These are phyloP conservation scores for Neonectria punicea DNA, from an alignment of 2,329 filamentous ascomycete genomes.

Conservation along the genomic window DNA sequence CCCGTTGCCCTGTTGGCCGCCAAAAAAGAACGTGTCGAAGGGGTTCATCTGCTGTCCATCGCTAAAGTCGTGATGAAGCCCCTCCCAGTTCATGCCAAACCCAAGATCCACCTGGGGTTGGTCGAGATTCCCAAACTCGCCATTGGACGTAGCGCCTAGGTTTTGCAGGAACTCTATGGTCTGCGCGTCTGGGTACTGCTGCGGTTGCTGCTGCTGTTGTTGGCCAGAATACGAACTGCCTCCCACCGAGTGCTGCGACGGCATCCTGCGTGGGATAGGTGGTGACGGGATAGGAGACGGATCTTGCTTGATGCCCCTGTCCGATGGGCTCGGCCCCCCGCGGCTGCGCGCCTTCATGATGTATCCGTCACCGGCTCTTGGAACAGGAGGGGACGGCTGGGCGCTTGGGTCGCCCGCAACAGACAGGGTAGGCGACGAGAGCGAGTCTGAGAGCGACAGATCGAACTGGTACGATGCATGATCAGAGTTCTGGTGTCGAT, in stretches of 20 bases:
- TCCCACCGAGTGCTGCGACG: conserved; percentile 47
- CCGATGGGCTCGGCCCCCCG: conserved; percentile 46
- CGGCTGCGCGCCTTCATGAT: conserved; percentile 45
- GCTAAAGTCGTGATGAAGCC: conserved; percentile 70
- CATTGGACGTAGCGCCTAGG: conserved; percentile 49
- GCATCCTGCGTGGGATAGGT: conserved; percentile 50
- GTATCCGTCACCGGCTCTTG: conserved; percentile 47
- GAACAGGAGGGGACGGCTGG: conserved; percentile 53
- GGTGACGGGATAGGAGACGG: conserved; percentile 55
- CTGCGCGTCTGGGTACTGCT: conserved; percentile 60
- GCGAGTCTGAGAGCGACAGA: conserved; percentile 50
- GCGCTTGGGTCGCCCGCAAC: conserved; percentile 47
- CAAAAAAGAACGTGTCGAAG: conserved; percentile 80
- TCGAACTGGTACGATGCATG: conserved; percentile 50
- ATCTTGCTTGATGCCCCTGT: conserved; percentile 44
- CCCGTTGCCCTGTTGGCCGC: conserved; percentile 56
- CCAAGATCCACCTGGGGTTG: conserved; percentile 70
- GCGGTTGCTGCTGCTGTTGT: conserved; percentile 41
- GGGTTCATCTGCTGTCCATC: conserved; percentile 71
- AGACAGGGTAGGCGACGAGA: conserved; percentile 55
- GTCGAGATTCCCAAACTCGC: conserved; percentile 49
- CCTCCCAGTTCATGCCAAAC: conserved; percentile 73
- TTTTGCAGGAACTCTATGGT: conserved; percentile 65
- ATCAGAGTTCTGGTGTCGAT: conserved; percentile 45
- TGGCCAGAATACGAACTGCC: conserved; percentile 47